A percentile compares a stretch with the other conserved stretches of the same genome.
Conservation (phyloP, 1,284 basidiomycete genomes). For the Pyrrhoderma lamaoense region DNA sequence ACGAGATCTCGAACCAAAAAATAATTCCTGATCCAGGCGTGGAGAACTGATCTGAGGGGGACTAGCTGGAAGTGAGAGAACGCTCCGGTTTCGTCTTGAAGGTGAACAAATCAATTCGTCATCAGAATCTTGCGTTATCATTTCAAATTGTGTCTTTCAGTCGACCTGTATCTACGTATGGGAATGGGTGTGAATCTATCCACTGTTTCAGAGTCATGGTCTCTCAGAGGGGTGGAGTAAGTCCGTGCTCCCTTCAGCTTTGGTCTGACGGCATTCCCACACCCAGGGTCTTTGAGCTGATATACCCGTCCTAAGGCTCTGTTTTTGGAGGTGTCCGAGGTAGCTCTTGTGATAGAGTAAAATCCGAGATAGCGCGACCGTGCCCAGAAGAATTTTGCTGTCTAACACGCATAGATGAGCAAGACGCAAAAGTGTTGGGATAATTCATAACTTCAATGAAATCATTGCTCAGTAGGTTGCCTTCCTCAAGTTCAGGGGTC, state of each 20-base stretch:
- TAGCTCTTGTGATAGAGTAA: background rate
- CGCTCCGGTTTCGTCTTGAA: background rate
- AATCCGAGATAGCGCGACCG: constrained; percentile 14
- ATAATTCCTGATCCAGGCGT: constrained; percentile 10
- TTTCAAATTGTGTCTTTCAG: background rate
- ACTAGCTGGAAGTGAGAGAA: constrained; percentile 8
- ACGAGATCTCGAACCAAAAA: constrained; percentile 5
- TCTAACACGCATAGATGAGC: background rate
- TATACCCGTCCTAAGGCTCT: constrained; percentile 5
- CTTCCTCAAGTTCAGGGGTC: constrained; percentile 16
- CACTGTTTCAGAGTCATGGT: background rate
- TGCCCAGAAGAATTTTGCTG: constrained; percentile 2
- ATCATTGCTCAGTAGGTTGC: constrained; percentile 5
- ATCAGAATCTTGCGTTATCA: background rate
- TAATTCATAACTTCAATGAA: background rate
- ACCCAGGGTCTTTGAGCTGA: constrained; percentile 1
- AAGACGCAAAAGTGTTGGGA: background rate
- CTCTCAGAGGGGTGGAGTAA: constrained; percentile 4
- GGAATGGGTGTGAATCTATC: constrained; percentile 11
- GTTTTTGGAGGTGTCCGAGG: background rate
- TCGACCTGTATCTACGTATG: background rate
- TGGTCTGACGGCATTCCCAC: background rate
- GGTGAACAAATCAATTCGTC: background rate
- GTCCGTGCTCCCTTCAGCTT: background rate
- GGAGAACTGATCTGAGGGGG: constrained; percentile 12